Evolutionary conservation across 108 stramenopile species (phyloP), one percentile per base, ranked within the genome.

Genomic region (Cyclotella cryptica): DNA sequence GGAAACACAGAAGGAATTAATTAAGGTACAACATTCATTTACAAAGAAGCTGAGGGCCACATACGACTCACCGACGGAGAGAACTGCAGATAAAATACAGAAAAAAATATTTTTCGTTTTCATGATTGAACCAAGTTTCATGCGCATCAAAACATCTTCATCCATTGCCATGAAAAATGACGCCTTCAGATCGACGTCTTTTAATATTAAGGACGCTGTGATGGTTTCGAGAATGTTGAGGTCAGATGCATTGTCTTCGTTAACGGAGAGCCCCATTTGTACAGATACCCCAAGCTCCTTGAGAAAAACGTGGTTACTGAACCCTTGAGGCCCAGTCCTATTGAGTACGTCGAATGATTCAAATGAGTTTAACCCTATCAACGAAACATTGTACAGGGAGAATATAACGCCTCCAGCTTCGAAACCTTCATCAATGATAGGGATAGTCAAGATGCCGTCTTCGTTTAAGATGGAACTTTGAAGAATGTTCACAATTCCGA

Each of bases 111-210:
- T 28, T 15, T 63, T 47, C 10, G 72, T 79, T 47, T 77, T 51
- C 49, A 81, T 30, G 35, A 85, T 78, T 17, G 84, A 85, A 6
- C 84, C 84, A 71, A 85, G 64, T 27, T 66, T 66, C 53, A 85
- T 44, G 13, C 61, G 35, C 29, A 80, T 76, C 39, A 85, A 4
- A 52, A 72, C 27, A 22, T 76, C 26, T 77, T 75, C 69, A 66
- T 91, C 88, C 40, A 93, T 49, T 6, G 89, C 92, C 69, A 91
- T 21, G 12, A 89, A 61, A 22, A 89, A 46, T 12, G 87, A 75
- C 13, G 80, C 21, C 46, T 75, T 77, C 13, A 89, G 44, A 45
- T 85, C 82, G 35, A 92, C 46, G 24, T 86, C 80, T 47, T 73
- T 74, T 4, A 88, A 54, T 19, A 64, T 72, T 51, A 86, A 60